phyloP scores from a whole-genome alignment of 257 asterid genomes.

The Solanum infundibuliforme region DNA sequence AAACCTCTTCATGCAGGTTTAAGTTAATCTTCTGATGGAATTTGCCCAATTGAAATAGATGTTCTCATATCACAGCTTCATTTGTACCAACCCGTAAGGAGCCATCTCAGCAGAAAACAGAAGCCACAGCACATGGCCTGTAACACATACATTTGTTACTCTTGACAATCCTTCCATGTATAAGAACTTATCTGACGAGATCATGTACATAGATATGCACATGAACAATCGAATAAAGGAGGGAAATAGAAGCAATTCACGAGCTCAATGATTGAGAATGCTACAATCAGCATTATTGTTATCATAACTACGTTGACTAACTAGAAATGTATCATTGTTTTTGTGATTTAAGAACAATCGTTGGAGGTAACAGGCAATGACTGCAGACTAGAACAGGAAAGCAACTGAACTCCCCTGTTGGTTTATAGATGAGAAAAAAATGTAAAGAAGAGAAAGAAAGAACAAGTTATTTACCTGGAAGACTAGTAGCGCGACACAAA shows the following conservation, averaged over 20 bases:
- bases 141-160: background rate
- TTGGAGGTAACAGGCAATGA: background rate
- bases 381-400: background rate
- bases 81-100: constrained; percentile 87
- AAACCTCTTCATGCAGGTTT: background rate
- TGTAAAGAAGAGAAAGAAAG: background rate
- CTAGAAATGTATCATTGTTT: background rate
- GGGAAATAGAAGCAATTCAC: background rate
- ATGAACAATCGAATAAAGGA: background rate
- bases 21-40: background rate
- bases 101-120: constrained; percentile 73
- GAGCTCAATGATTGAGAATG: background rate
- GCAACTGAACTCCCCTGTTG: background rate
- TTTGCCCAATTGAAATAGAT: background rate
- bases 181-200: background rate
- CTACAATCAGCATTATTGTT: background rate
- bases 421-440: background rate
- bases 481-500: constrained; percentile 54
- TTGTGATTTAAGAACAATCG: background rate
- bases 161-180: background rate
- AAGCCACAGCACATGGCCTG: constrained; percentile 84
- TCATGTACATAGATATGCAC: background rate
- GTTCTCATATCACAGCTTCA: constrained; percentile 12
- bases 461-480: constrained; percentile 55
- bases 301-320: background rate